phyloP scores from a whole-genome alignment of 805 yeast species.

The Schizosaccharomyces japonicus region DNA sequence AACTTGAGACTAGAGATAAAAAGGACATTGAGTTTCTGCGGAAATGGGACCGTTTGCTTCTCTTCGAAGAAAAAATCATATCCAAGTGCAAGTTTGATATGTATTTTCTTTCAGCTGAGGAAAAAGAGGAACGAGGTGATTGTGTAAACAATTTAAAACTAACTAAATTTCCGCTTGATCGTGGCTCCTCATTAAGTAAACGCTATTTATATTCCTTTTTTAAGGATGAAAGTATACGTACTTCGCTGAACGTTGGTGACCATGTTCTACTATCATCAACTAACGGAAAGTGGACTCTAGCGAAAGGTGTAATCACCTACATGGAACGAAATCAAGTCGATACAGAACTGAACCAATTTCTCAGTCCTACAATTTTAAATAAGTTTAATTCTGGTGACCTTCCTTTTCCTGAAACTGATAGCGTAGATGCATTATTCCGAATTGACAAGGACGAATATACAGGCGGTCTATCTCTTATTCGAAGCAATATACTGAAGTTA shows the following conservation, averaged over 20 bases:
- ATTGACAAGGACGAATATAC: slow-evolving; percentile 62
- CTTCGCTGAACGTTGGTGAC: slow-evolving; percentile 36
- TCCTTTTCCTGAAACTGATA: no score
- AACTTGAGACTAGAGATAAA: slow-evolving; percentile 29
- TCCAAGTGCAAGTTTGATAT: slow-evolving; percentile 32
- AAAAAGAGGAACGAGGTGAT: slow-evolving; percentile 40
- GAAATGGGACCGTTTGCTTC: slow-evolving; percentile 51
- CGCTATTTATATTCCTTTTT: slow-evolving; percentile 16
- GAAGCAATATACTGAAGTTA: slow-evolving; percentile 53
- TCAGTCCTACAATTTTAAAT: no score
- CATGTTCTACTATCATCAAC: slow-evolving; percentile 58
- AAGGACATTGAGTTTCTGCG: slow-evolving; percentile 32
- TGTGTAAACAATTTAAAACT: background rate
- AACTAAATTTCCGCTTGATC: background rate
- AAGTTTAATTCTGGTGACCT: no score
- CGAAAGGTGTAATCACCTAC: slow-evolving; percentile 31
- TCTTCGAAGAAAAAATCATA: slow-evolving; percentile 45
- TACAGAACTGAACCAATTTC: no score
- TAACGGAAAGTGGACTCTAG: slow-evolving; percentile 47
- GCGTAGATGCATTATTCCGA: slow-evolving; percentile 18
- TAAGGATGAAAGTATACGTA: no score
- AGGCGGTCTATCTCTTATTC: slow-evolving; percentile 49
- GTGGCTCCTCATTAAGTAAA: background rate
- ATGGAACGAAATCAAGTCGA: background rate
- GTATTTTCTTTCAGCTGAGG: slow-evolving; percentile 37